phyloP scores from a whole-genome alignment of 2,329 filamentous ascomycete genomes.

The Pseudogymnoascus sp. region DNA sequence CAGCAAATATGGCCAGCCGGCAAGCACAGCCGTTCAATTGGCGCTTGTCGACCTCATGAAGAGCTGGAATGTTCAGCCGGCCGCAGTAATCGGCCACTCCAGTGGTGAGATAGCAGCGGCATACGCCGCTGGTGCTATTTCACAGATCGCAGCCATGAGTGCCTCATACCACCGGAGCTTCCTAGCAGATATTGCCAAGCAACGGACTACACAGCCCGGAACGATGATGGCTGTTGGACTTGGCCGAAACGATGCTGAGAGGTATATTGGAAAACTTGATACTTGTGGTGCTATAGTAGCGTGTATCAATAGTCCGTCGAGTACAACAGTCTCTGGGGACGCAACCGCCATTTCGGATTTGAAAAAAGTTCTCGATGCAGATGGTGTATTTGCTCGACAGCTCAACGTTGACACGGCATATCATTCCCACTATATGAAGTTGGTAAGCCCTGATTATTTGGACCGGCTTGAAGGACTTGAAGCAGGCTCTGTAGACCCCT shows the following conservation, averaged over 20 bases:
- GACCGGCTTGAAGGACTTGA: not conserved
- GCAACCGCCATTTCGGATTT: slow-evolving; percentile 10
- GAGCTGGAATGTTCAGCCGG: slow-evolving; percentile 32
- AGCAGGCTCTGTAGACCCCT: not conserved
- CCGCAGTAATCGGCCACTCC: slow-evolving; percentile 37
- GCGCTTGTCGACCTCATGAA: slow-evolving; percentile 35
- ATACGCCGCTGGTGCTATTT: slow-evolving; percentile 32
- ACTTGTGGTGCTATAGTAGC: slow-evolving; percentile 23
- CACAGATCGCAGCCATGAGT: slow-evolving; percentile 28
- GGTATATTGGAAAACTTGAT: not conserved
- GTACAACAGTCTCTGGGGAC: slow-evolving; percentile 21
- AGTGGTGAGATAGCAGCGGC: slow-evolving; percentile 41
- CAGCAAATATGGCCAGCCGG: slow-evolving; percentile 33
- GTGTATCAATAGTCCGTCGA: slow-evolving; percentile 24
- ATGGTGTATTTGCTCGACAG: slow-evolving; percentile 15
- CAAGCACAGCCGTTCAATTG: slow-evolving; percentile 41
- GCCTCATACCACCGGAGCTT: slow-evolving; percentile 36
- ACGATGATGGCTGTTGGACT: slow-evolving; percentile 46
- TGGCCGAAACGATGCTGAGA: not conserved
- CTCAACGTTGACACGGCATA: slow-evolving; percentile 15
- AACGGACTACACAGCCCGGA: slow-evolving; percentile 27
- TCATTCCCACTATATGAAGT: slow-evolving; percentile 28
- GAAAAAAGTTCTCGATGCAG: slow-evolving; percentile 10
- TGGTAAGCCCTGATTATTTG: not conserved
- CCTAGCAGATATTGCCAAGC: slow-evolving; percentile 22